Percentiles rank a stretch among this genome's conserved stretches.
phyloP scores from a whole-genome alignment of 352 stramenopile species.

The Phytopythium litorale region DNA sequence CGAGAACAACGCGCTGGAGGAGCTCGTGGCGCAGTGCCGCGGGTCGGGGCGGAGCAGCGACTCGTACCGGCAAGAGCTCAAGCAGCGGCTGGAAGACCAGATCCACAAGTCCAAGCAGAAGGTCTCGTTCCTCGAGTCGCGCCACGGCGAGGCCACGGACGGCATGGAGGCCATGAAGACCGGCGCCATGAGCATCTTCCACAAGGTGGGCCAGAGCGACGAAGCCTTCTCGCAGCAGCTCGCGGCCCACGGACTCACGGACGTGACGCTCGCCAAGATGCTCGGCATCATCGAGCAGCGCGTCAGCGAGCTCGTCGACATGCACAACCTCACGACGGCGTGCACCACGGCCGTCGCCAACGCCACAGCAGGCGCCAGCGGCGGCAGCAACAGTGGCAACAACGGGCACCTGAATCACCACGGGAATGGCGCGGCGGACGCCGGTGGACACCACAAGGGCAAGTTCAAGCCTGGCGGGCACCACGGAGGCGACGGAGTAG shows the following conservation, averaged over 20 bases:
- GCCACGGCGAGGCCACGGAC: constrained; percentile 56
- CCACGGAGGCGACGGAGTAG: neutral
- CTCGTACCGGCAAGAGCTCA: constrained; percentile 47
- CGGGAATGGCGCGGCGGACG: neutral
- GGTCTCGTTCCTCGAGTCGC: constrained; percentile 55
- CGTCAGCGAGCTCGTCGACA: constrained; percentile 81
- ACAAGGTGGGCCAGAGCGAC: constrained; percentile 76
- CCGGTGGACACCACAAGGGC: constrained; percentile 23
- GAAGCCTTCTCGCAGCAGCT: constrained; percentile 73
- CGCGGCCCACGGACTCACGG: constrained; percentile 63
- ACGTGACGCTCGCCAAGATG: constrained; percentile 77
- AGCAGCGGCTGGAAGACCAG: constrained; percentile 74
- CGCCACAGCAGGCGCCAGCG: neutral
- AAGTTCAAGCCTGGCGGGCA: constrained; percentile 23
- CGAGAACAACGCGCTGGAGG: constrained; percentile 73
- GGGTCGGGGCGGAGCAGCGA: constrained; percentile 58
- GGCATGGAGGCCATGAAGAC: constrained; percentile 71
- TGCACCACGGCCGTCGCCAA: constrained; percentile 17
- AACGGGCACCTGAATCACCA: constrained; percentile 5
- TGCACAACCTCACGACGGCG: constrained; percentile 81
- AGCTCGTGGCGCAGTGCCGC: constrained; percentile 55
- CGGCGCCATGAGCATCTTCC: constrained; percentile 70
- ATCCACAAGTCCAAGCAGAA: constrained; percentile 86
- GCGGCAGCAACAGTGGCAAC: constrained; percentile 5
- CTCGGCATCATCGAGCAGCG: constrained; percentile 84